Evolutionary conservation across 2,329 filamentous ascomycete genomes (phyloP), one percentile per base, ranked within the genome.

Genomic region (Metarhizium guizhouense): DNA sequence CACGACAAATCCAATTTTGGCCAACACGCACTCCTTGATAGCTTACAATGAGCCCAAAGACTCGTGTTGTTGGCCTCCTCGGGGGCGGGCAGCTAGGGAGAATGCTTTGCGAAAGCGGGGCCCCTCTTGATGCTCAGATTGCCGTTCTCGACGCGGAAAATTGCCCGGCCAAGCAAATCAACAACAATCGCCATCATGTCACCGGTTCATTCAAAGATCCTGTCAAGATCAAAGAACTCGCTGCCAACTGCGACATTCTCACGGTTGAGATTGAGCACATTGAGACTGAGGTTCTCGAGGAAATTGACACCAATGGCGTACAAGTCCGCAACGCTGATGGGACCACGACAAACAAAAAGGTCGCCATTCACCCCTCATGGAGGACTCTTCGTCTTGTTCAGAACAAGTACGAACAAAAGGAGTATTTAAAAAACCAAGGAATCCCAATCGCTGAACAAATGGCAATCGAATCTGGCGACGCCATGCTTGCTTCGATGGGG

Each of bases 231-330:
- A 83, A 85, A 47, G 79, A 90, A 68, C 78, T 97, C n/a, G 91
- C 93, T 2, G 74, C 80, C 43, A 74, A 78, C 38, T 90, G 85
- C 63, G 89, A 95, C 68, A 83, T 95, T 16, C 76, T 96, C 58
- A 96, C 91, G 0, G 89, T 95, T 14, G 93, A 97, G 72, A 96
- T 96, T 60, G 93, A 97, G 76, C 93, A 96, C 72, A 87, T 96
- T 57, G 84, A 96, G 70, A 94, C 90, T n/a, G 78, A 90, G 54
- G 86, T 94, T 29, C 80, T 96, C 4, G 90, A 96, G 71, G 88
- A 95, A 67, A 84, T 96, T 56, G 83, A 82, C 4, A 81, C 82
- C 16, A 75, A 77, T 54, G 83, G 85, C 38, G 83, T 87, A 4
- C 73, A 84, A 25, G 73, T 72, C 32, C 67, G 65, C 29, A 68